Base-by-base conservation (phyloP, 768 basidiomycete genomes). In the Termitomyces titanicus region DNA sequence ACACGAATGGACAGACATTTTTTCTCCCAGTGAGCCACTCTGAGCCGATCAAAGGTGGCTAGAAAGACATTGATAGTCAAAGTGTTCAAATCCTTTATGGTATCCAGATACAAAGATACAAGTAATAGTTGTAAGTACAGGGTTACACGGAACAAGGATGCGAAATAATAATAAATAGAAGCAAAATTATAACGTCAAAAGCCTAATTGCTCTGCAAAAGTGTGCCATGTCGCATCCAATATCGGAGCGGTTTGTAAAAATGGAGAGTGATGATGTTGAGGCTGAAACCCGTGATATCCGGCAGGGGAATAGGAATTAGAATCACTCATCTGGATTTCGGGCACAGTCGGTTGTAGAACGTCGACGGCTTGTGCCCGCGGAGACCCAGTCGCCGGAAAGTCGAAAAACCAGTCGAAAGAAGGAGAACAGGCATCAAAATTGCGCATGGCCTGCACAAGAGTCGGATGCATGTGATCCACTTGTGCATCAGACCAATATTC, bases 141-240 rank as follows among this genome's bases (percentile, higher is more conserved):
- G 8, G 33, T 3, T 2, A 46, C 5, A 46, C 12, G 12, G 2
- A 22, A 12, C 11, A 6, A 12, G 3, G n/a, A 24, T n/a, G 20
- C 5, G 18, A 5, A 17, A 18, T 13, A 20, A 15, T 15, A 15
- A 37, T 39, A 54, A 12, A 46, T 24, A 45, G 34, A 10, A 24
- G 20, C 15, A 5, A 31, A 29, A 40, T 20, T 22, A 17, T 29
- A 13, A 17, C 15, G n/a, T 31, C 38, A 75, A 60, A 77, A 79
- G 8, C 86, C 86, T 42, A 89, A 72, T 60, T 88, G 86, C 64
- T 87, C 83, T 42, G 85, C 80, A 42, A 89, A 84, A 57, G 74
- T 79, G 64, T 82, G 80, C 85, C 86, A 89, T 0, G 83, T 79
- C 17, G 84, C 70, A 63, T 88, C 84, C 51, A 87, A 60, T 29